Conservation (phyloP, 2,329 filamentous ascomycete species). For the Fusarium albosuccineum region DNA sequence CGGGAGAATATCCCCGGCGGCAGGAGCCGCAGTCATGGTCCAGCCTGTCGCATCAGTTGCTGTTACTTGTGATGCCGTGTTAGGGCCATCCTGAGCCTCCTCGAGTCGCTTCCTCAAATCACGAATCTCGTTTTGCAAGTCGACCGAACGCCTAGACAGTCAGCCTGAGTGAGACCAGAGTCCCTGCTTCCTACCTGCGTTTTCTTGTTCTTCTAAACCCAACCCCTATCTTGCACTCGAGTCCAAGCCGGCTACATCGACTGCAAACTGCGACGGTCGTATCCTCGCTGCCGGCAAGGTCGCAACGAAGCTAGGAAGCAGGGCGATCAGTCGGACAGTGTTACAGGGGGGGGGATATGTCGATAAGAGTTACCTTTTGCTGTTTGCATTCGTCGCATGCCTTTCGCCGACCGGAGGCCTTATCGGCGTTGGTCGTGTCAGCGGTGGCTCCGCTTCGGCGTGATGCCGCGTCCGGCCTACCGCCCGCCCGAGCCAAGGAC, state of each 20-base stretch:
- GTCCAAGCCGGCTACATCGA: not conserved
- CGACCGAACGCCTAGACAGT: not conserved
- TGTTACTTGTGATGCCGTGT: not conserved
- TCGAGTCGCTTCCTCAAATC: not conserved
- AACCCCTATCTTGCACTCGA: not conserved
- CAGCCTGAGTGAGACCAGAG: not conserved
- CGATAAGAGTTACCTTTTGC: not conserved
- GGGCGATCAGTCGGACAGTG: no score
- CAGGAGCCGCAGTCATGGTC: not conserved
- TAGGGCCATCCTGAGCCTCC: not conserved
- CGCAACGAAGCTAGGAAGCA: not conserved
- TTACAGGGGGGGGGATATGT: no score
- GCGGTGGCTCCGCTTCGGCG: not conserved
- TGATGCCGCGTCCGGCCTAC: not conserved
- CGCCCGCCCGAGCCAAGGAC: no score
- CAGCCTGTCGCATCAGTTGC: not conserved
- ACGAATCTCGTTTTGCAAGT: conserved; percentile 2
- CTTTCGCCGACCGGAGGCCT: conserved; percentile 4
- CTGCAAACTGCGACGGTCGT: not conserved
- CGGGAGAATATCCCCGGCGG: not conserved
- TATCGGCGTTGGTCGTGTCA: not conserved
- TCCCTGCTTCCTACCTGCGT: conserved; percentile 5
- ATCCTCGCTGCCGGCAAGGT: conserved; percentile 1
- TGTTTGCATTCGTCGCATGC: conserved; percentile 8
- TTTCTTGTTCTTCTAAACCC: conserved; percentile 6